These are phyloP conservation scores for Discostella pseudostelligera DNA, from an alignment of 108 stramenopile species.

Conservation along the genomic window DNA sequence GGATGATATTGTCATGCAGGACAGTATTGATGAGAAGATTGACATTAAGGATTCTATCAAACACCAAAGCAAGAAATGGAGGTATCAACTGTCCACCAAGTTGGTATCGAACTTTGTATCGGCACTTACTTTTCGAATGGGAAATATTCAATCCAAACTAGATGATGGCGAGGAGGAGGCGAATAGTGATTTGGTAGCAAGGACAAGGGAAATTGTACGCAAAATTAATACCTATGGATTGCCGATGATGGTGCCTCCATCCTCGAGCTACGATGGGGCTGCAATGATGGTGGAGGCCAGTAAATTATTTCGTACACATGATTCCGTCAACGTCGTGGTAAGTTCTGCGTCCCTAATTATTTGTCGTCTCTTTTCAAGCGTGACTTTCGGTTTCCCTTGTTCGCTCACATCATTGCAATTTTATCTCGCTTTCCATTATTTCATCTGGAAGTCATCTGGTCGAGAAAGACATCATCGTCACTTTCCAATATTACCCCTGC, in stretches of 20 bases:
- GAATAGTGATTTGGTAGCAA: conserved; percentile 13
- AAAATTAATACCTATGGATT: conserved; percentile 40
- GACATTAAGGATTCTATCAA: not conserved
- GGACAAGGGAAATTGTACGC: conserved; percentile 28
- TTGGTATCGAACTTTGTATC: conserved; percentile 24
- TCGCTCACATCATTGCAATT: too few species aligned
- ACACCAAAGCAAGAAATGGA: conserved; percentile 1
- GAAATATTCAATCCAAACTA: conserved; percentile 7
- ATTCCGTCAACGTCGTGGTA: not conserved
- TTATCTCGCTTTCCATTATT: not conserved
- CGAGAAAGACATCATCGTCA: too few species aligned
- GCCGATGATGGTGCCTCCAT: conserved; percentile 4
- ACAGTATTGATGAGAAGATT: not conserved
- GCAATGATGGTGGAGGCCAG: too few species aligned
- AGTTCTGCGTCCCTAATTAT: not conserved
- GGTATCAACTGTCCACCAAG: conserved; percentile 27
- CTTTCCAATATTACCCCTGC: conserved; percentile 30
- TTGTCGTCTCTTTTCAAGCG: too few species aligned
- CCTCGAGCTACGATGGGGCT: too few species aligned
- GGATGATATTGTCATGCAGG: not conserved
- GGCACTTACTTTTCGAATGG: conserved; percentile 28
- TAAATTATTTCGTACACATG: not conserved
- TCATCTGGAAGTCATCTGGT: conserved; percentile 7
- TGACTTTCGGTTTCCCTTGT: too few species aligned
- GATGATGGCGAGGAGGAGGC: conserved; percentile 13